Base-by-base conservation (phyloP, 306 rosid genomes). In the Quercus cerris region DNA sequence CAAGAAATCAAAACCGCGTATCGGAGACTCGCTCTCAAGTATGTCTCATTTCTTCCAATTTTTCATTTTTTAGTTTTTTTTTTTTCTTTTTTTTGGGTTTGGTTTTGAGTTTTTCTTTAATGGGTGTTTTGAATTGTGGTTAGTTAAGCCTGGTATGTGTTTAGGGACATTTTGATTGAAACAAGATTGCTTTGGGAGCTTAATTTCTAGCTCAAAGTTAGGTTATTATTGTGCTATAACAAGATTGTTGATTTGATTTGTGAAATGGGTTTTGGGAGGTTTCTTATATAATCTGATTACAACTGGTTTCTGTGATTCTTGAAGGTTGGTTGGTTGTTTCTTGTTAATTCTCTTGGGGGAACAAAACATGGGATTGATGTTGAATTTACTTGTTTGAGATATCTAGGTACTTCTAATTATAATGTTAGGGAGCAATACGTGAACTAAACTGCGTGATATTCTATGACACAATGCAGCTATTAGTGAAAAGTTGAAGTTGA, bases 21-120 rank as follows among this genome's bases (percentile, higher is more conserved):
- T 74, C 86, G 97, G 84, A 93, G 89, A 81, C 99, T 96, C 56
- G 99, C 99, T 83, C 97, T 96, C 85, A 96, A 91, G 99, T 96
- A 74, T 63, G 87, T 85, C 70, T 74, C 30, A 5, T n/a, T 66
- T 73, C 63, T 62, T 23, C 58, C 20, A 3, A 51, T 46, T 68
- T 58, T 33, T 46, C 67, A 25, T 56, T 27, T 10, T 54, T 22
- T 3, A 23, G 14, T 22, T 56, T 58, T 25, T 13, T 7, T 38
- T 15, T 69, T 35, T 25, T 9, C 20, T 6, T 54, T 54, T 77
- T 41, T 75, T 35, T 72, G 23, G 2, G 78, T 23, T 46, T 79
- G 44, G 56, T 56, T 72, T 75, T 61, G 7, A 35, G 9, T 58
- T 35, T 5, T 41, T 64, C 23, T 15, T 25, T 41, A 22, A 73